These are phyloP conservation scores for Aquanectria penicillioides DNA, from an alignment of 2,329 filamentous ascomycete genomes.

Conservation along the genomic window DNA sequence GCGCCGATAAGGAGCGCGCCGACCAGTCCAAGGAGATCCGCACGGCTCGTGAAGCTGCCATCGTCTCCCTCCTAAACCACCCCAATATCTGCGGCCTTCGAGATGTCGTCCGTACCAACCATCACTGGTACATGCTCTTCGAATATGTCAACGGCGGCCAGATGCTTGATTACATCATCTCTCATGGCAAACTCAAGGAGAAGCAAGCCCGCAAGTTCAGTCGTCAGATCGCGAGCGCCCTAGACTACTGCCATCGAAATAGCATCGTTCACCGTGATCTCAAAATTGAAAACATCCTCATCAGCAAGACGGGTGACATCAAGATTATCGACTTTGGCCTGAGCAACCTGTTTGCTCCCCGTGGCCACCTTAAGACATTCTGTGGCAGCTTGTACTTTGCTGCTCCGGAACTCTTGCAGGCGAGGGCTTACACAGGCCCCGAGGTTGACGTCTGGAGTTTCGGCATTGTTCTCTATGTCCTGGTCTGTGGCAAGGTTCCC, in stretches of 20 bases:
- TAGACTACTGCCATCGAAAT: slow-evolving; percentile 98
- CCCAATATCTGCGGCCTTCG: slow-evolving; percentile 96
- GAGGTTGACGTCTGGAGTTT: slow-evolving; percentile 99
- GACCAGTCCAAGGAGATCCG: slow-evolving; percentile 97
- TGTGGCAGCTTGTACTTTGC: slow-evolving; percentile 98
- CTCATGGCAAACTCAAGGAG: slow-evolving; percentile 95
- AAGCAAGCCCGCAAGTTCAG: slow-evolving; percentile 98
- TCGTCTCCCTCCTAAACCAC: slow-evolving; percentile 92
- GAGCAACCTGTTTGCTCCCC: slow-evolving; percentile 93
- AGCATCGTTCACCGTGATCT: slow-evolving; percentile 97
- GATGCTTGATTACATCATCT: slow-evolving; percentile 99
- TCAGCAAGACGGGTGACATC: slow-evolving; percentile 98
- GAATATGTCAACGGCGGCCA: slow-evolving; percentile 99
- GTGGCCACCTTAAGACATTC: slow-evolving; percentile 90
- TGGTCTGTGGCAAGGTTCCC: slow-evolving; percentile 97
- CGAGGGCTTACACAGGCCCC: slow-evolving; percentile 92
- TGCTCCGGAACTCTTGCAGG: slow-evolving; percentile 92
- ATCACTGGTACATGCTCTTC: slow-evolving; percentile 99
- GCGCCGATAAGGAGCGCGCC: slow-evolving; percentile 83
- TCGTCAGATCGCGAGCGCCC: slow-evolving; percentile 92
- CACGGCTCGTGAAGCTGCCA: slow-evolving; percentile 93
- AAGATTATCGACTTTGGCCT: slow-evolving; percentile 99
- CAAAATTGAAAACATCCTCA: slow-evolving; percentile 99
- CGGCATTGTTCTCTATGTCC: slow-evolving; percentile 94
- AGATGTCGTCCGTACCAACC: slow-evolving; percentile 93